Base-by-base conservation (phyloP, 176 grass and related monocot species). In the Triticum dicoccoides region DNA sequence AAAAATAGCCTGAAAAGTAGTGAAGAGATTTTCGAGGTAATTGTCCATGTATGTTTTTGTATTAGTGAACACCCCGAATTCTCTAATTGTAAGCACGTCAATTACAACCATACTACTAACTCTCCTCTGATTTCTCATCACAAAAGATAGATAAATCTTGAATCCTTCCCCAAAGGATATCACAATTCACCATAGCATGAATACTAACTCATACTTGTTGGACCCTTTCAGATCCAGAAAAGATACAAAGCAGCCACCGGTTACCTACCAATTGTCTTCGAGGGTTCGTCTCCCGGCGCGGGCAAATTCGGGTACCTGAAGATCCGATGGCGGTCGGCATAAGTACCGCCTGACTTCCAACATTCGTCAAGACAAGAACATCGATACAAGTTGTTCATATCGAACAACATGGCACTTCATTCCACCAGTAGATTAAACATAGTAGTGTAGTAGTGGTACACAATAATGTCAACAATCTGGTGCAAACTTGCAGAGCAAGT, bases 181-280 rank as follows among this genome's bases (percentile, higher is more conserved):
- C 39, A 29, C 15, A 37, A 17, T 66, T 74, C 20, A 54, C 58
- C 38, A 17, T 27, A 18, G 42, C 67, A 33, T 61, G 25, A 10
- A 35, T 69, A 38, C 61, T 89, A 68, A 85, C 20, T 4, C 56
- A 20, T 24, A 74, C 14, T 88, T 75, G 37, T 23, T 65, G 61
- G 33, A 21, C 47, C 47, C 8, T 87, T 85, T 87, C 97, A 99
- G 94, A 94, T 96, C 69, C 97, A 99, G 87, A 90, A 68, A 78
- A 99, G 89, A 73, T 99, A 99, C 80, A 96, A 94, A 79, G 90
- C 90, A 42, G 97, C 92, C 15, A 99, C 97, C 0, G 94, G 97
- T 9, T 99, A 99, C 73, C 83, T 91, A 14, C 97, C 92, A 1
- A 86, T 96, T 65, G 56, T 99, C 17, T 99, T 99, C 3, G 92